These are phyloP conservation scores for Candida gorgasii DNA, from an alignment of 805 yeast species.

Conservation along the genomic window DNA sequence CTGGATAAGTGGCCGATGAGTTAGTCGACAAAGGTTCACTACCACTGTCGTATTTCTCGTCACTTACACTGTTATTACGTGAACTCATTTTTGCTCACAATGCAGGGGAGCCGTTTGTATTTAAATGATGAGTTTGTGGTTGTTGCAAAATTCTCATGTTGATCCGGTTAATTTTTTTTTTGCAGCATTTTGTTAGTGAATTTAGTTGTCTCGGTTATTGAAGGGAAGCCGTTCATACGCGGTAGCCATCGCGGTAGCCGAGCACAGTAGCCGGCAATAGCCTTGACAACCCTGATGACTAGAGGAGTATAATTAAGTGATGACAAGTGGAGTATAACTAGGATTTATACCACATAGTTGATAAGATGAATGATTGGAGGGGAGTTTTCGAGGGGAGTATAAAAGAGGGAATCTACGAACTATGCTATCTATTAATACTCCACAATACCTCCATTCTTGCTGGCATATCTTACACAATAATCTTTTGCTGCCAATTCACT, in stretches of 20 bases:
- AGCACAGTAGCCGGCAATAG: too few species aligned
- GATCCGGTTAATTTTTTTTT: constrained; percentile 1
- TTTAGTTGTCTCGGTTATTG: constrained; percentile 4
- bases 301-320: too few species aligned
- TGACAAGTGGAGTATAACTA: not conserved
- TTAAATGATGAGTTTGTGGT: constrained; percentile 1
- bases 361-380: too few species aligned
- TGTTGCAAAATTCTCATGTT: constrained; percentile 6
- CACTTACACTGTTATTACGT: not conserved
- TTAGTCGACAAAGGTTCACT: constrained; percentile 7
- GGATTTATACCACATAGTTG: too few species aligned
- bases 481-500: constrained; percentile 17
- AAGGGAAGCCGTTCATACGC: constrained; percentile 1
- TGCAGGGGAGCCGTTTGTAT: not conserved
- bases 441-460: constrained; percentile 12
- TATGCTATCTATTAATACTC: constrained; percentile 8
- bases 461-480: constrained; percentile 19
- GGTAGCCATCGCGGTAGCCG: not conserved
- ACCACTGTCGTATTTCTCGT: constrained; percentile 1
- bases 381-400: too few species aligned
- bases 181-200: not conserved
- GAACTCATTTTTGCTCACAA: not conserved
- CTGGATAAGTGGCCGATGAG: constrained; percentile 8
- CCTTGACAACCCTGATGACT: too few species aligned
- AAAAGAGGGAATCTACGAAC: not conserved